phyloP scores from a whole-genome alignment of 1,139 yeast genomes.

The Saccharomyces hybrid region DNA sequence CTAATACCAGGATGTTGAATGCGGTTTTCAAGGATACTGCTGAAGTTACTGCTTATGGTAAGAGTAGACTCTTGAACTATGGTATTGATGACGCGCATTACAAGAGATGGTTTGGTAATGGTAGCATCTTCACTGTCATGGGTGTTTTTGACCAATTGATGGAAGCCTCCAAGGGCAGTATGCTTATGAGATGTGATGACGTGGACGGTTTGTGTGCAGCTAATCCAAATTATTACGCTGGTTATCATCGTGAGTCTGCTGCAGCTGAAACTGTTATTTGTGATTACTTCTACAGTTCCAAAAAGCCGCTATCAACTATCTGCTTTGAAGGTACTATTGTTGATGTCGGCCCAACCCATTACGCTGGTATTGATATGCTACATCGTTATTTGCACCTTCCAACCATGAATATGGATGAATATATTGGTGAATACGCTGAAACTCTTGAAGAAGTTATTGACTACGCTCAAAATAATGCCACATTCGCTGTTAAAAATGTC shows the following conservation, averaged over 20 bases:
- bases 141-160: constrained; percentile 32
- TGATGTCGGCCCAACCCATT: constrained; percentile 18
- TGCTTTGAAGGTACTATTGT: constrained; percentile 27
- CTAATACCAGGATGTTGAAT: constrained; percentile 11
- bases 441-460: constrained; percentile 22
- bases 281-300: constrained; percentile 26
- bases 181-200: constrained; percentile 35
- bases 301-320: constrained; percentile 22
- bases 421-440: constrained; percentile 28
- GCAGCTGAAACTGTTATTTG: constrained; percentile 34
- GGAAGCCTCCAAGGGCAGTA: constrained; percentile 30
- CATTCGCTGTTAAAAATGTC: constrained; percentile 26
- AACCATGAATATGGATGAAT: constrained; percentile 15
- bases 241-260: constrained; percentile 35
- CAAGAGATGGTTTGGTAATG: constrained; percentile 33
- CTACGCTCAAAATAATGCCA: constrained; percentile 22
- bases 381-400: constrained; percentile 29
- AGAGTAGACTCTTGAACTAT: constrained; percentile 23
- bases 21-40: constrained; percentile 20
- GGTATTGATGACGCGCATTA: constrained; percentile 25
- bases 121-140: constrained; percentile 32
- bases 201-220: constrained; percentile 33
- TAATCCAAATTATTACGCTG: constrained; percentile 33
- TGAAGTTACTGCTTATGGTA: constrained; percentile 25
- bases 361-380: constrained; percentile 28